Conservation (phyloP, 495 filamentous ascomycete genomes). For the Neurospora sp. region DNA sequence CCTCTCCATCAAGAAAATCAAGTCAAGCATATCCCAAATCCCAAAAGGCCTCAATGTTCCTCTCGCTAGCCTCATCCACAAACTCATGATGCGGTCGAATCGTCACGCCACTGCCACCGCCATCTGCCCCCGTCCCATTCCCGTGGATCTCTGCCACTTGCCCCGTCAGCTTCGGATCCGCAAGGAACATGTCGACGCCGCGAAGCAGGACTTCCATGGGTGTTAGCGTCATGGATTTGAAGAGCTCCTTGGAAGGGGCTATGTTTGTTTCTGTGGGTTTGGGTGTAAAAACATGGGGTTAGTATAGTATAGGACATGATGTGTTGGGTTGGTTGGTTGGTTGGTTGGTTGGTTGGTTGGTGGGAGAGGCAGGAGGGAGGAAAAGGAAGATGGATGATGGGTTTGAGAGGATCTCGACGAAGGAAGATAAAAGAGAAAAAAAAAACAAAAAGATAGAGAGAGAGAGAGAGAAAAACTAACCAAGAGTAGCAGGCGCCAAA, state of each 20-base stretch:
- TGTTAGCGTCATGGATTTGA: conserved; percentile 42
- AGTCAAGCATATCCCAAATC: conserved; percentile 32
- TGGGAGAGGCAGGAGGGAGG: background rate
- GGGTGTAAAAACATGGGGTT: no score
- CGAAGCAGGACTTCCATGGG: conserved; percentile 40
- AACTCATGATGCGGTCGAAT: conserved; percentile 36
- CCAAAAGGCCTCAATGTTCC: conserved; percentile 42
- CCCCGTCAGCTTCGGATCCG: conserved; percentile 32
- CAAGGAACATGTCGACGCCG: conserved; percentile 34
- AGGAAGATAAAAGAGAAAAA: background rate
- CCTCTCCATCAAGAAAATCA: background rate
- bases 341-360: background rate
- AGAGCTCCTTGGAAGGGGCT: conserved; percentile 32
- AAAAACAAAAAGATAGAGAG: no score
- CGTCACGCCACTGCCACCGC: conserved; percentile 27
- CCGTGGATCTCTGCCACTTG: conserved; percentile 45
- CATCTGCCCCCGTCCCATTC: conserved; percentile 7
- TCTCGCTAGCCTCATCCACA: conserved; percentile 40
- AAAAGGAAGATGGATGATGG: background rate
- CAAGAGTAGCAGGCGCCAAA: conserved; percentile 42
- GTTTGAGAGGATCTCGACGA: no score
- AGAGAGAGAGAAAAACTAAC: conserved; percentile 2
- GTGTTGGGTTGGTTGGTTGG: background rate
- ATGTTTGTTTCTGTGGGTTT: conserved; percentile 35
- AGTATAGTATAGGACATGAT: no score